Base-by-base conservation (phyloP, 805 yeast genomes). In the Blastobotrys parvus region DNA sequence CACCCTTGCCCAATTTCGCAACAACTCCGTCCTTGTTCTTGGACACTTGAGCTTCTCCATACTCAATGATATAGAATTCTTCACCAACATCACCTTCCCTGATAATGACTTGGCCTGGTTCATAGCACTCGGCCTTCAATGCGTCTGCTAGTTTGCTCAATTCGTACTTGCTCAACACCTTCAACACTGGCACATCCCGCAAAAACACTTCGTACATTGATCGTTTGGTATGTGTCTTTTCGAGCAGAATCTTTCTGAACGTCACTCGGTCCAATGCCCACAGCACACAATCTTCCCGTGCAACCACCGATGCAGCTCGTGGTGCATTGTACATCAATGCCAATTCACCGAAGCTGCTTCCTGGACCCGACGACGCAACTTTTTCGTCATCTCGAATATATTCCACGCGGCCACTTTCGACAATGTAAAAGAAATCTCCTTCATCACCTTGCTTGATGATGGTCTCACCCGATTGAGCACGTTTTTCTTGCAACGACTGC, bases 251-350 rank as follows among this genome's bases (percentile, higher is more conserved):
- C 62, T 89, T 77, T 63, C 96, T 80, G 70, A 92, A 92, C 1
- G 97, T 89, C 57, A 82, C 69, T 58, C 98, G 78, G 65, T 92
- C 98, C 53, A 92, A 72, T 2, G 95, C 92, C 96, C 96, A 90
- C 41, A 90, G 70, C 25, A 77, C 77, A 55, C 82, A 73, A 47
- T 82, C 86, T 5, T 83, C 71, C 19, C 70, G 62, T 7, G 95
- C 89, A 21, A 73, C 56, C 1, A 85, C 97, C 1, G 97, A 87
- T 7, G 97, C 97, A 5, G 97, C 97, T 65, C 98, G 80, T 48
- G 97, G 97, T 16, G 96, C 80, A 63, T 92, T 90, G 69, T 92
- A 90, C 95, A 92, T 88, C 55, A 92, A 73, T 2, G 98, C 98
- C 57, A 92, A 74, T 64, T 92, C 98, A 59, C 98, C 98, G 64